Evolutionary conservation across 2,329 filamentous ascomycete species (phyloP), one percentile per base, ranked within the genome.

Genomic region (Sphaceloma murrayae): DNA sequence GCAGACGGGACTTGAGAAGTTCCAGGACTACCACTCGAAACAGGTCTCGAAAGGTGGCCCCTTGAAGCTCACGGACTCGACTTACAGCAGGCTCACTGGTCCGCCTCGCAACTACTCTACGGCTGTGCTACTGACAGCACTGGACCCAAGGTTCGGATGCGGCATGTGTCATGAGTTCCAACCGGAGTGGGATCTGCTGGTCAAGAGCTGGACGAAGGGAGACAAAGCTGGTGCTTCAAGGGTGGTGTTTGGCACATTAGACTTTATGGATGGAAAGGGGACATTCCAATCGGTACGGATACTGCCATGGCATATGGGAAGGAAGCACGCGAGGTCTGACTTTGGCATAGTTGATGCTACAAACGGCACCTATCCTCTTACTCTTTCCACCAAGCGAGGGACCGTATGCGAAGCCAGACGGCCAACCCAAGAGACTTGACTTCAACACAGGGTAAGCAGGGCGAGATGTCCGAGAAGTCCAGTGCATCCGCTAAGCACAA

Each of bases 311-410:
- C 4, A 19, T 43, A 7, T 11, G 9, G 16, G 14, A 9, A 29
- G 16, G 14, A 11, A 27, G 24, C 7, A 27, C 24, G 24, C 17
- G 4, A 48, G 30, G 46, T 45, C 53, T 61, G 43, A 62, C 17
- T 10, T 31, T 52, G 30, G 27, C 47, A 52, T 54, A 96, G 89
- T 75, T 96, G 54, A 80, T 84, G 64, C 78, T 98, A 31, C 85
- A 94, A 78, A 95, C 89, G 34, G 91, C 91, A 5, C 91, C 91
- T 1, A 82, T 96, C 29, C 73, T 98, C 32, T 68, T 95, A 33
- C 69, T 94, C 53, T 96, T 91, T 70, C 85, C 78, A 50, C 86
- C 91, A 17, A 95, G 88, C 4, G 66, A 73, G 46, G 91, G 91
- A 13, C 82, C 85, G 18, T 75, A 86, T 62, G 87, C 89, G 42